Evolutionary conservation across 345 rosid genomes (phyloP), one percentile per base, ranked within the genome.

Genomic region (Gossypium stocksii): DNA sequence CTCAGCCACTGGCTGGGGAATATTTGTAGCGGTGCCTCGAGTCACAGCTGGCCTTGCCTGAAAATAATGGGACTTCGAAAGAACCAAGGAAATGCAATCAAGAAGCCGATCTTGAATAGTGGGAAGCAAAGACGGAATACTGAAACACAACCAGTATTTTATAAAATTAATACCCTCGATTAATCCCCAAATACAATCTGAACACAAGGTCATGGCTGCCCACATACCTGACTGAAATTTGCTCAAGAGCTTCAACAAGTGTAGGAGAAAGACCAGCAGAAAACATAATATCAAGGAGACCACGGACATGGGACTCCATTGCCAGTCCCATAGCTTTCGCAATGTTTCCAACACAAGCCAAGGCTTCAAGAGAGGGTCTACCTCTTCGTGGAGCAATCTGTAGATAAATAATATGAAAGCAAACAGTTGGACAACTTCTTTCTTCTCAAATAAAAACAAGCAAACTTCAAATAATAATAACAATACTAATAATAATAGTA

Each of bases 381-480:
- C 95, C 99, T 80, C 88, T 89, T 52, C 99, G 98, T 56, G 99
- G 99, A 79, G 98, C 96, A 87, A 93, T 93, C 99, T 95, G 80
- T 68, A 82, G 8, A 58, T 78, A 77, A 79, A 75, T 56, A 51
- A 82, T 74, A 77, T 46, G 38, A 25, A 73, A 65, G 79, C 46
- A 60, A 75, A 74, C 74, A 45, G 49, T 45, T 7, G 13, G 49
- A 45, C 49, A 45, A 9, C 10, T 45, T 45, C 49, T 45, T 45
- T 45, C 49, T 45, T 45, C 10, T 49, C 48, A 66, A 49, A 57
- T 4, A 38, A 61, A 72, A 51, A 71, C n/a, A 52, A 44, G 64
- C 16, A 73, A 60, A 72, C 56, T 70, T 27, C 44, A 66, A 45
- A 45, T 34, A 34, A 34, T 5, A 72, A 45, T 34, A 27, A 2